Base-by-base conservation (phyloP, 179 eudicot genomes). In the Patellifolia procumbens region DNA sequence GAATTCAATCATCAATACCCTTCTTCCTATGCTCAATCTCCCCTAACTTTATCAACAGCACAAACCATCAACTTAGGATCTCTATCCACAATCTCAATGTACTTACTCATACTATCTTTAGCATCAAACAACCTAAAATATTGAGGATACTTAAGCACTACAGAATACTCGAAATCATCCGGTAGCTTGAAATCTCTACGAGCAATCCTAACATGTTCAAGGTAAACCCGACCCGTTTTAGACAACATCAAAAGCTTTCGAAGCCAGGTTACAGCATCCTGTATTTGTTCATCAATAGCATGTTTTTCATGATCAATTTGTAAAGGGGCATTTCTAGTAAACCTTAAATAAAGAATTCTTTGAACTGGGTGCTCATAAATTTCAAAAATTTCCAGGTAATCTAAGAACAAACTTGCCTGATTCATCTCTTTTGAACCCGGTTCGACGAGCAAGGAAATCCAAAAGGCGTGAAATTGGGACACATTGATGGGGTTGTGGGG, bases 281-380 rank as follows among this genome's bases (percentile, higher is more conserved):
- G 80, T 65, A 83, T 39, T 71, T 83, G 82, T n/a, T 85, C 77
- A 77, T 74, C 45, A 55, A 86, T 29, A 51, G 87, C 87, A n/a
- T 37, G 51, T 1, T 84, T 81, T 74, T 86, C 89, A 73, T 79
- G 82, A 43, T 84, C 76, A 69, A 86, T 81, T 82, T 86, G 89
- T 53, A 70, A 75, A 77, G 69, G 78, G 74, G 83, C 85, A 56
- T 77, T 79, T 56, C 87, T 81, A 67, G 89, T 84, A 70, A 86
- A 82, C 13, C 89, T 34, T 39, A 86, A 74, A 77, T 86, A 86
- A 34, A 86, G 49, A 3, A 86, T 81, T 78, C 89, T 70, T 65
- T 80, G 87, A 81, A 86, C 87, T 17, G 89, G 89, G 83, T 86
- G 89, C 60, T 86, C 89, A 72, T 86, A 84, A 67, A 86, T 75